A percentile compares a stretch with the other conserved stretches of the same genome.
phyloP scores from a whole-genome alignment of 2,329 filamentous ascomycete genomes.

The Aciculosporium take region DNA sequence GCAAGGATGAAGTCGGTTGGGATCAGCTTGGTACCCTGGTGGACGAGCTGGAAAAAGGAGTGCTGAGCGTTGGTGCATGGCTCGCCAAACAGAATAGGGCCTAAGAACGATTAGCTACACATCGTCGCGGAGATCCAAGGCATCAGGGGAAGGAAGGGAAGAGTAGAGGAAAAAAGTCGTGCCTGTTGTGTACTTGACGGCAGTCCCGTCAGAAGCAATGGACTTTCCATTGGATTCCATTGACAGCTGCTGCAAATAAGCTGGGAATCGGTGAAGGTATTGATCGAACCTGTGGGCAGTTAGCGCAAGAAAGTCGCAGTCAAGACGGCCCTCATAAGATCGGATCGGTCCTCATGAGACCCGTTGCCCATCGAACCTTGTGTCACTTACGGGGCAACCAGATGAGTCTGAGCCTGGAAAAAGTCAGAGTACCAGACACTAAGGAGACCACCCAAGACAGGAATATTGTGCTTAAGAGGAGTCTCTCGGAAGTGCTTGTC shows the following conservation, averaged over 20 bases:
- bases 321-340: background rate
- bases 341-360: background rate
- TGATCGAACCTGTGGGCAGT: slow-evolving; percentile 64
- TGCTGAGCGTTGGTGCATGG: slow-evolving; percentile 98
- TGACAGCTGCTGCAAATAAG: slow-evolving; percentile 95
- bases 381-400: slow-evolving; percentile 71
- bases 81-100: slow-evolving; percentile 91
- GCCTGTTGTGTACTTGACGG: slow-evolving; percentile 93
- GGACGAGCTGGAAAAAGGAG: slow-evolving; percentile 98
- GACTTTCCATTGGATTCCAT: slow-evolving; percentile 99
- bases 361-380: too few relatives aligned
- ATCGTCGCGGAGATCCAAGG: background rate
- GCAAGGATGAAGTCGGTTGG: slow-evolving; percentile 96
- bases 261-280: slow-evolving; percentile 97
- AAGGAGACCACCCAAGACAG: slow-evolving; percentile 76
- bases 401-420: slow-evolving; percentile 93
- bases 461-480: slow-evolving; percentile 89
- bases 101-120: slow-evolving; percentile 12
- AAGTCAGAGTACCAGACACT: slow-evolving; percentile 99
- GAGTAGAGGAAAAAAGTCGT: slow-evolving; percentile 7
- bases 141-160: background rate
- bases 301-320: background rate
- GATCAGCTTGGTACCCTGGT: slow-evolving; percentile 98
- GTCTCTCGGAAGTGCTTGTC: slow-evolving; percentile 94
- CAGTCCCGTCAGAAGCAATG: slow-evolving; percentile 73